Conservation (phyloP, 352 stramenopile genomes). For the Globisporangium heterothallicum region DNA sequence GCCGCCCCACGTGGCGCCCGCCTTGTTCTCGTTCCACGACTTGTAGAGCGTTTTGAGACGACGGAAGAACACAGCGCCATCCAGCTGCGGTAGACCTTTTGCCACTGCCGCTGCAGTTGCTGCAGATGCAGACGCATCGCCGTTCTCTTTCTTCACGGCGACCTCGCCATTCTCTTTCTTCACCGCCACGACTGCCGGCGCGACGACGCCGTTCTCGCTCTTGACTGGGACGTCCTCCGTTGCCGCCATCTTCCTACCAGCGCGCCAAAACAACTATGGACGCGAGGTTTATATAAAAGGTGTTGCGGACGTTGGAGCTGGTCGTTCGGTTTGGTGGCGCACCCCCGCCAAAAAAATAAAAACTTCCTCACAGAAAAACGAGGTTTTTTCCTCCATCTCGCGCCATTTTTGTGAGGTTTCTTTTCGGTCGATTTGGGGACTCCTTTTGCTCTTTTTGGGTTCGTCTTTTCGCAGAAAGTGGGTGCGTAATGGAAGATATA, state of each 20-base stretch:
- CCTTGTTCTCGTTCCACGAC: constrained; percentile 59
- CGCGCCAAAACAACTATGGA: constrained; percentile 4
- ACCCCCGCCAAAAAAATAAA: constrained; percentile 1
- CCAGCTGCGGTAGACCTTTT: constrained; percentile 33
- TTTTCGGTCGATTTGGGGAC: constrained; percentile 1
- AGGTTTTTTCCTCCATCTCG: constrained; percentile 4
- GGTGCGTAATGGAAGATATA: too few species aligned
- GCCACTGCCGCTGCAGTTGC: constrained; percentile 3
- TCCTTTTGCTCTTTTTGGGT: not conserved
- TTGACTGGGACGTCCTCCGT: constrained; percentile 14
- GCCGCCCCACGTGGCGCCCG: constrained; percentile 38
- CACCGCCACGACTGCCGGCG: constrained; percentile 13
- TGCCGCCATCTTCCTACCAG: constrained; percentile 19
- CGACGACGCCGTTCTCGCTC: constrained; percentile 8
- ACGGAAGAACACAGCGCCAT: constrained; percentile 74
- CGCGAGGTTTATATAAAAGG: too few species aligned
- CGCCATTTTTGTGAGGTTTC: constrained; percentile 5
- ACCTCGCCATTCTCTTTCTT: constrained; percentile 23
- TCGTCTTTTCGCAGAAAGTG: constrained; percentile 3
- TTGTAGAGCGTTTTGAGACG: constrained; percentile 72
- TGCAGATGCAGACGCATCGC: not conserved
- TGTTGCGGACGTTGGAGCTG: too few species aligned
- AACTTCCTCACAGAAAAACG: not conserved
- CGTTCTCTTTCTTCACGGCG: constrained; percentile 29
- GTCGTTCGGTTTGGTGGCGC: not conserved